These are phyloP conservation scores for Platanus orientalis DNA, from an alignment of 164 flowering plant genomes.

Conservation along the genomic window DNA sequence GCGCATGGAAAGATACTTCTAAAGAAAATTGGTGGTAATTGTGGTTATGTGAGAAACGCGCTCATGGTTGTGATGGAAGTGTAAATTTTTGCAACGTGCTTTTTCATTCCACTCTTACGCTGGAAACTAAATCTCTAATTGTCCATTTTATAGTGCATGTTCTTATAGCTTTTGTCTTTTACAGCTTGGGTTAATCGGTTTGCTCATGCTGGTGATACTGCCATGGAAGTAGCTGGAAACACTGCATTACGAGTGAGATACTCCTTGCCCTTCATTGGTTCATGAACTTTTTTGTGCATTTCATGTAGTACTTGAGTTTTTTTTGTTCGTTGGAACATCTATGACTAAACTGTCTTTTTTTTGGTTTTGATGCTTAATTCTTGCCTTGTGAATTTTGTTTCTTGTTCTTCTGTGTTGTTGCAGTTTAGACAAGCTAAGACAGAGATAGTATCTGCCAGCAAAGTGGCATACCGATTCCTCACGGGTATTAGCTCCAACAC, in stretches of 20 bases:
- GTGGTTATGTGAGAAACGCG: too few relatives aligned
- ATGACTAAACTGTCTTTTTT: too few relatives aligned
- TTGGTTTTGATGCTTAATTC: neutral
- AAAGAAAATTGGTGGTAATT: too few relatives aligned
- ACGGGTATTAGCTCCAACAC: slow-evolving; percentile 27
- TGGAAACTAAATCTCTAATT: too few relatives aligned
- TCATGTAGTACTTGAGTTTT: neutral
- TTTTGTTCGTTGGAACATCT: neutral
- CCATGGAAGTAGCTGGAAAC: slow-evolving; percentile 91
- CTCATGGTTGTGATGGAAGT: too few relatives aligned
- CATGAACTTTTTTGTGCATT: neutral
- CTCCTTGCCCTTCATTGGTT: neutral
- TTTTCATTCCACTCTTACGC: too few relatives aligned
- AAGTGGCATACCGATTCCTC: slow-evolving; percentile 80
- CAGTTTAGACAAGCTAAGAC: slow-evolving; percentile 93
- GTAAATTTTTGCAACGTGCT: too few relatives aligned
- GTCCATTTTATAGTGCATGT: neutral
- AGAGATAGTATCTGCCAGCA: slow-evolving; percentile 90
- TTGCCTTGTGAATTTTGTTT: neutral
- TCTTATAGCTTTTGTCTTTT: slow-evolving; percentile 4
- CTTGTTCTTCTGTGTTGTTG: slow-evolving; percentile 11
- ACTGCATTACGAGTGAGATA: slow-evolving; percentile 73
- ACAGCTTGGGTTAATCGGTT: slow-evolving; percentile 98
- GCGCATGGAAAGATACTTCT: too few relatives aligned
- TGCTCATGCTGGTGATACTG: slow-evolving; percentile 99